Base-by-base conservation (phyloP, 805 yeast species). In the Pichia thaimueangensis region DNA sequence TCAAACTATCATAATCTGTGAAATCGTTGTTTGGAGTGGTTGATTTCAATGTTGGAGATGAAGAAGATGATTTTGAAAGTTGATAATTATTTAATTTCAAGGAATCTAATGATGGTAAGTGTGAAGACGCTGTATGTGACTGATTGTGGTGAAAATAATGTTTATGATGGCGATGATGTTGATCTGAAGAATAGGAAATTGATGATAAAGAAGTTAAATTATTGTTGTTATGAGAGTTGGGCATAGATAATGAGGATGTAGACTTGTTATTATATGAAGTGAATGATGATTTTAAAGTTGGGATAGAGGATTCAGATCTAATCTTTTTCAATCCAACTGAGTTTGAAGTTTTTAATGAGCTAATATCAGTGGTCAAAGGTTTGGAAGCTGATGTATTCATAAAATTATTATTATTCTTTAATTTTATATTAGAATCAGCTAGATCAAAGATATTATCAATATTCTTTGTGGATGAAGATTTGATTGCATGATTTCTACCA, bases 351-450 rank as follows among this genome's bases (percentile, higher is more conserved):
- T 49, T 52, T 17, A 57, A 52, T 15, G 49, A 49, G 29, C 46
- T 52, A 16, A 35, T 48, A 35, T 43, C 42, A 13, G 46, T 34
- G 15, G 33, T 35, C 45, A 32, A 20, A 11, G 48, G 42, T 31
- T 39, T 28, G 12, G 42, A 35, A 40, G 42, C 30, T 33, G 53
- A 58, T 6, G 58, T 55, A 37, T 60, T 62, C 30, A 54, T 48
- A 46, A 59, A 60, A 37, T 60, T 59, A 25, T 47, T 42, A 39
- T 60, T 60, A 19, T 55, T 46, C 40, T 60, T 60, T 42, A 60
- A 45, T 34, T 54, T 55, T 37, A 60, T 55, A 32, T 49, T 53
- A 21, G 58, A 37, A 37, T 59, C 64, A 40, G 58, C 64, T 20
- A 57, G 30, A 32, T 58, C 62, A 16, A 44, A 35, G n/a, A 37